Percentiles rank a stretch among this genome's conserved stretches.
These are phyloP conservation scores for Isabelozyma pseudorhagii DNA, from an alignment of 805 yeast genomes.

Conservation along the genomic window DNA sequence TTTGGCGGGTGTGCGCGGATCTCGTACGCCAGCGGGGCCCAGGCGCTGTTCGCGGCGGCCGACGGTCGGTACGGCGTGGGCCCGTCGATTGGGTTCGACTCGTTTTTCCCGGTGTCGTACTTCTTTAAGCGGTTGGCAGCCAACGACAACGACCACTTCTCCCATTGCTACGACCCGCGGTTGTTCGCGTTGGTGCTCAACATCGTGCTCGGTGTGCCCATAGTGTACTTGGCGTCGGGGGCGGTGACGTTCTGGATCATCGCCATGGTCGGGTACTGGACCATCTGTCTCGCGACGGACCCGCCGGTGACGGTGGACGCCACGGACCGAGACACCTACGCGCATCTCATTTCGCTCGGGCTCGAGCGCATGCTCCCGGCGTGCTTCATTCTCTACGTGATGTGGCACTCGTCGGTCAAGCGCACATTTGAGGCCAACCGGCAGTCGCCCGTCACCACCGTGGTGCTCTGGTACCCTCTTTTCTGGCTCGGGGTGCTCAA, in stretches of 20 bases:
- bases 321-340: conserved; percentile 48
- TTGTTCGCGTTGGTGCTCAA: conserved; percentile 54
- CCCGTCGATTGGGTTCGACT: conserved; percentile 54
- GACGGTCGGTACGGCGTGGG: conserved; percentile 53
- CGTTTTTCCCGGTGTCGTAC: conserved; percentile 75
- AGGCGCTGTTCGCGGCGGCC: conserved; percentile 41
- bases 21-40: conserved; percentile 52
- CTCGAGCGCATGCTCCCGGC: conserved; percentile 74
- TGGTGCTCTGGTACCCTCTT: conserved; percentile 69
- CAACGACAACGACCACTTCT: conserved; percentile 11
- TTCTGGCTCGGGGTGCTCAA: conserved; percentile 85
- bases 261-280: conserved; percentile 76
- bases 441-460: conserved; percentile 40
- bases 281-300: conserved; percentile 68
- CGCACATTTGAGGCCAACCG: conserved; percentile 38
- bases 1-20: conserved; percentile 78
- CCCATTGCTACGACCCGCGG: conserved; percentile 72
- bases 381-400: conserved; percentile 63
- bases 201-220: conserved; percentile 58
- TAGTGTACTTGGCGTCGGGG: conserved; percentile 51
- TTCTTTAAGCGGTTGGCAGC: conserved; percentile 46
- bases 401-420: conserved; percentile 58
- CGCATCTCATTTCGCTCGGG: conserved; percentile 65
- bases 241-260: conserved; percentile 53
- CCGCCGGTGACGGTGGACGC: conserved; percentile 69